phyloP scores from a whole-genome alignment of 495 filamentous ascomycete species.

The Bathelium albidoporum region DNA sequence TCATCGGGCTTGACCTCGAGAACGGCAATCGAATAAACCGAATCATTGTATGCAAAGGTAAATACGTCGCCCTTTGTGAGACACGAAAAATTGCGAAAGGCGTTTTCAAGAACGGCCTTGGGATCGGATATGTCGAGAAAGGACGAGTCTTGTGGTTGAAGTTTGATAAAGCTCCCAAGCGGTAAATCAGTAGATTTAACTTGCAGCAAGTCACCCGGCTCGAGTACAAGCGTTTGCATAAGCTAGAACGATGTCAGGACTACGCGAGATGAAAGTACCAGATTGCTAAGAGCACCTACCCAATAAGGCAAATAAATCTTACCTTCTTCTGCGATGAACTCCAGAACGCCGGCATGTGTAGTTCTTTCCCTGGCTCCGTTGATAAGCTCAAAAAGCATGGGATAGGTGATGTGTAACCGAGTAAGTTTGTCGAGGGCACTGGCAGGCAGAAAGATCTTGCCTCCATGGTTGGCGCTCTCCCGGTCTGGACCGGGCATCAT shows the following conservation, averaged over 20 bases:
- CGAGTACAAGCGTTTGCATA: conserved; percentile 82
- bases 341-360: conserved; percentile 88
- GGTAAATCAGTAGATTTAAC: conserved; percentile 88
- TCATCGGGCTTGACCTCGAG: conserved; percentile 81
- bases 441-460: conserved; percentile 92
- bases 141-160: conserved; percentile 80
- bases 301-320: conserved; percentile 92
- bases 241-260: conserved; percentile 45
- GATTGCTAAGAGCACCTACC: conserved; percentile 43
- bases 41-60: conserved; percentile 90
- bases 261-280: not conserved
- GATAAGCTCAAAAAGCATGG: conserved; percentile 88
- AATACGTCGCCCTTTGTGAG: conserved; percentile 87
- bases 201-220: conserved; percentile 88
- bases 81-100: conserved; percentile 88
- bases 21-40: conserved; percentile 82
- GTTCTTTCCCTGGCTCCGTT: conserved; percentile 70
- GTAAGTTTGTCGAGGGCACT: conserved; percentile 94
- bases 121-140: conserved; percentile 96
- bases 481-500: conserved; percentile 92
- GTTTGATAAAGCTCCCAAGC: conserved; percentile 80
- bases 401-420: conserved; percentile 91
- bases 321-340: conserved; percentile 96
- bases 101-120: conserved; percentile 94
- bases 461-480: conserved; percentile 85